These are phyloP conservation scores for Alternaria novae-zelandiae DNA, from an alignment of 2,329 filamentous ascomycete genomes.

Conservation along the genomic window DNA sequence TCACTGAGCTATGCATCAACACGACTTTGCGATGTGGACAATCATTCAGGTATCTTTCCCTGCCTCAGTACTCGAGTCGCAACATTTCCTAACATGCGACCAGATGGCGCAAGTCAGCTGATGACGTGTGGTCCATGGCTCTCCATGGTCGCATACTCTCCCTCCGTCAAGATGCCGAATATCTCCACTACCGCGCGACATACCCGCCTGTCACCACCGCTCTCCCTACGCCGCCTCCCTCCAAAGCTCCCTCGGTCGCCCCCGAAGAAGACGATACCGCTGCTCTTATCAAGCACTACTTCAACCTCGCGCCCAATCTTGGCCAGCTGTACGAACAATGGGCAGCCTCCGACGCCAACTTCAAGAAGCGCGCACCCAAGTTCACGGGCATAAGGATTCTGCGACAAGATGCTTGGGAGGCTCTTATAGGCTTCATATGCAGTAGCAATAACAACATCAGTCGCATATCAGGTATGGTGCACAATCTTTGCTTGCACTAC, in stretches of 20 bases:
- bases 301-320: slow-evolving; percentile 83
- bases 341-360: slow-evolving; percentile 85
- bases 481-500: slow-evolving; percentile 88
- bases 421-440: slow-evolving; percentile 93
- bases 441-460: slow-evolving; percentile 99
- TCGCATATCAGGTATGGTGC: slow-evolving; percentile 94
- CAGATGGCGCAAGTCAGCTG: slow-evolving; percentile 82
- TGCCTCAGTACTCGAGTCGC: neutral
- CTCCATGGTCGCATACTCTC: slow-evolving; percentile 85
- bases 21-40: slow-evolving; percentile 94
- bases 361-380: slow-evolving; percentile 81
- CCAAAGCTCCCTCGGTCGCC: slow-evolving; percentile 42
- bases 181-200: slow-evolving; percentile 80
- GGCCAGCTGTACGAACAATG: slow-evolving; percentile 81
- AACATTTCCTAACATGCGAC: slow-evolving; percentile 9
- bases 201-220: slow-evolving; percentile 52
- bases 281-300: slow-evolving; percentile 78
- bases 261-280: slow-evolving; percentile 72
- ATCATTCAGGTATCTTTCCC: slow-evolving; percentile 70
- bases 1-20: slow-evolving; percentile 90
- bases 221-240: slow-evolving; percentile 49
- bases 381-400: slow-evolving; percentile 93
- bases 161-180: slow-evolving; percentile 78
- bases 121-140: slow-evolving; percentile 88
- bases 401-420: slow-evolving; percentile 95